These are phyloP conservation scores for Boechera divaricarpa DNA, from an alignment of 345 rosid species.

Conservation along the genomic window DNA sequence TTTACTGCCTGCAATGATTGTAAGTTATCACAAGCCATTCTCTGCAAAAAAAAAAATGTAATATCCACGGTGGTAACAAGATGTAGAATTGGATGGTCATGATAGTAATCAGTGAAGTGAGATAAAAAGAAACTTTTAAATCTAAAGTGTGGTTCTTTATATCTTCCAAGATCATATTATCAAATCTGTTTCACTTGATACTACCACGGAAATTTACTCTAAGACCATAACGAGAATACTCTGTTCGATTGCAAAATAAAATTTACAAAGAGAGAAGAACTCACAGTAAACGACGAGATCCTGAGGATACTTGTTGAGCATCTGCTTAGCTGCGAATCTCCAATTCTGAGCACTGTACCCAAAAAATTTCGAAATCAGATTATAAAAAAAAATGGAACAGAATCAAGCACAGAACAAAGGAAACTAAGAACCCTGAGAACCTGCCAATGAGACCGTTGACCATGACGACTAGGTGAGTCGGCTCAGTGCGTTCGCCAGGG, in stretches of 20 bases:
- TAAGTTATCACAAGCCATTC: conserved; percentile 10
- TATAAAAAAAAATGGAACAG: neutral
- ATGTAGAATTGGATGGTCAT: too few relatives aligned
- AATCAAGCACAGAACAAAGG: conserved; percentile 24
- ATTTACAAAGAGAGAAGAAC: conserved; percentile 26
- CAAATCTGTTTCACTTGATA: too few relatives aligned
- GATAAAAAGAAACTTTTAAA: too few relatives aligned
- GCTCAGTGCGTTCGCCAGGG: conserved; percentile 50
- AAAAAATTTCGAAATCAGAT: neutral
- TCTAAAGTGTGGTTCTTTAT: too few relatives aligned
- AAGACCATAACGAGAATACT: too few relatives aligned
- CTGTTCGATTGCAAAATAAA: too few relatives aligned
- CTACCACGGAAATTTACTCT: too few relatives aligned
- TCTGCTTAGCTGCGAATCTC: conserved; percentile 82
- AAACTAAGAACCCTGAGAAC: conserved; percentile 35
- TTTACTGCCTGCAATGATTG: conserved; percentile 67
- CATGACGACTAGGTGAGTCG: conserved; percentile 78
- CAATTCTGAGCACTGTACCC: conserved; percentile 65
- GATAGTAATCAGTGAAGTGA: too few relatives aligned
- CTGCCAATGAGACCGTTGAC: conserved; percentile 92
- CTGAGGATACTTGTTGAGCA: conserved; percentile 61
- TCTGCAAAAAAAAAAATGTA: neutral
- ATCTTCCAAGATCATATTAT: too few relatives aligned
- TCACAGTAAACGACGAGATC: conserved; percentile 76
- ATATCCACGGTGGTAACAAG: neutral